Percentiles rank a stretch among this genome's conserved stretches.
These are phyloP conservation scores for Mortierella sp. DNA, from an alignment of 371 early-diverging fungal genomes.

Conservation along the genomic window DNA sequence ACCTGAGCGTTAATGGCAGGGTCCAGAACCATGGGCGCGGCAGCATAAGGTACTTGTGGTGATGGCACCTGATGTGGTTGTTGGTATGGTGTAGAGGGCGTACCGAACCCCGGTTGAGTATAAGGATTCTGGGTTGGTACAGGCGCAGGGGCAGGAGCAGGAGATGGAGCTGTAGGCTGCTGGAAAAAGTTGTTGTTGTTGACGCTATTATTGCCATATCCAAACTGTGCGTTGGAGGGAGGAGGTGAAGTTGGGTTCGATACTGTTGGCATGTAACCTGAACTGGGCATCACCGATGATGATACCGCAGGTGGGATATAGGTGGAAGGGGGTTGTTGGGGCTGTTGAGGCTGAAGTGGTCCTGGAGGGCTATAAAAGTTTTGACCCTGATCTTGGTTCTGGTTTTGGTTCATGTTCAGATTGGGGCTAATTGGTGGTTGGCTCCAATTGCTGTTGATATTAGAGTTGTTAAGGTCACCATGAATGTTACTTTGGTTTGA, in stretches of 20 bases:
- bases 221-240: slow-evolving; percentile 11
- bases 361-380: slow-evolving; percentile 33
- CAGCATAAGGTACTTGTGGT: slow-evolving; percentile 22
- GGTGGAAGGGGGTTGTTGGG: slow-evolving; percentile 16
- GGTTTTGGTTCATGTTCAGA: slow-evolving; percentile 38
- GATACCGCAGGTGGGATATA: slow-evolving; percentile 5
- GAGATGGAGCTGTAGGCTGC: slow-evolving; percentile 10
- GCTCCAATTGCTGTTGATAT: slow-evolving; percentile 20
- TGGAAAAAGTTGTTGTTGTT: slow-evolving; percentile 18
- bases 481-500: slow-evolving; percentile 33
- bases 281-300: slow-evolving; percentile 5
- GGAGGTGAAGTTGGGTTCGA: slow-evolving; percentile 10
- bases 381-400: slow-evolving; percentile 16
- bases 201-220: slow-evolving; percentile 17
- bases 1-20: slow-evolving; percentile 75
- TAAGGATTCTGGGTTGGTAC: slow-evolving; percentile 18
- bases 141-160: slow-evolving; percentile 5
- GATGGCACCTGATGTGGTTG: slow-evolving; percentile 25
- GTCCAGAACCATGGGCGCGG: slow-evolving; percentile 59
- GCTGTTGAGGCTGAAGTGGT: slow-evolving; percentile 16
- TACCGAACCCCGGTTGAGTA: slow-evolving; percentile 25
- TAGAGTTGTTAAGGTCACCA: slow-evolving; percentile 15
- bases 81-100: slow-evolving; percentile 35
- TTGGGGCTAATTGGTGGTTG: slow-evolving; percentile 29
- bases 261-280: slow-evolving; percentile 11